phyloP scores from a whole-genome alignment of 164 flowering plant species.

The Tinospora cordifolia region DNA sequence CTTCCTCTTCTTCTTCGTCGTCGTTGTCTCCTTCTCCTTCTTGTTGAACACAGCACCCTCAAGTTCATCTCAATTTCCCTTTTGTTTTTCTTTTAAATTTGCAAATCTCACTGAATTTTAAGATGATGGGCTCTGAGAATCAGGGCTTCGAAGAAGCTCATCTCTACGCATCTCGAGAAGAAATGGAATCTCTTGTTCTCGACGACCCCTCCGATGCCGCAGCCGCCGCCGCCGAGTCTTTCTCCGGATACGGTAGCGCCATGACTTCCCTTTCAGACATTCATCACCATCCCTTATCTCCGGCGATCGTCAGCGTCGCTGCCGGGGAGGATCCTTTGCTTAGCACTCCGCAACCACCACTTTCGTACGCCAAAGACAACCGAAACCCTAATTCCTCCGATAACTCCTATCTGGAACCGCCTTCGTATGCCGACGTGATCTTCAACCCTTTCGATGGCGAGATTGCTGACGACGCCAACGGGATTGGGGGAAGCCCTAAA shows the following conservation, averaged over 20 bases:
- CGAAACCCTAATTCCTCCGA: slow-evolving; percentile 22
- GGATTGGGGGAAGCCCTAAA: slow-evolving; percentile 24
- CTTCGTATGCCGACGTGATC: slow-evolving; percentile 43
- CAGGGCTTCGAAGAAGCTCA: slow-evolving; percentile 42
- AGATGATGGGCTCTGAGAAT: slow-evolving; percentile 68
- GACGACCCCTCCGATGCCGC: slow-evolving; percentile 32
- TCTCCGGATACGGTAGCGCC: slow-evolving; percentile 36
- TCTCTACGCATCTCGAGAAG: slow-evolving; percentile 46
- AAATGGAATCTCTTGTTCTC: slow-evolving; percentile 57
- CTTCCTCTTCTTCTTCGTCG: not conserved
- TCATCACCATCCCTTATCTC: slow-evolving; percentile 27
- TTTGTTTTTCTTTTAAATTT: not conserved
- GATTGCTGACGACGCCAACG: slow-evolving; percentile 18
- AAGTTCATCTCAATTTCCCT: not conserved
- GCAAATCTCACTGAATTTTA: slow-evolving; percentile 1
- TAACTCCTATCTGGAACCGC: slow-evolving; percentile 25
- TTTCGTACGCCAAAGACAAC: not conserved
- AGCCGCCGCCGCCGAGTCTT: slow-evolving; percentile 20
- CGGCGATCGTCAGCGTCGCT: not conserved
- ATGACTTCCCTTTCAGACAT: slow-evolving; percentile 36
- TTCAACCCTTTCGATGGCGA: slow-evolving; percentile 36
- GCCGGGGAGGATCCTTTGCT: slow-evolving; percentile 18
- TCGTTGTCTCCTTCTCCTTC: not conserved
- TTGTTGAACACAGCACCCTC: not conserved
- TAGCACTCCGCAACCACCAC: slow-evolving; percentile 6